phyloP scores from a whole-genome alignment of 2,329 filamentous ascomycete species.

The Dothideomycetes sp. region DNA sequence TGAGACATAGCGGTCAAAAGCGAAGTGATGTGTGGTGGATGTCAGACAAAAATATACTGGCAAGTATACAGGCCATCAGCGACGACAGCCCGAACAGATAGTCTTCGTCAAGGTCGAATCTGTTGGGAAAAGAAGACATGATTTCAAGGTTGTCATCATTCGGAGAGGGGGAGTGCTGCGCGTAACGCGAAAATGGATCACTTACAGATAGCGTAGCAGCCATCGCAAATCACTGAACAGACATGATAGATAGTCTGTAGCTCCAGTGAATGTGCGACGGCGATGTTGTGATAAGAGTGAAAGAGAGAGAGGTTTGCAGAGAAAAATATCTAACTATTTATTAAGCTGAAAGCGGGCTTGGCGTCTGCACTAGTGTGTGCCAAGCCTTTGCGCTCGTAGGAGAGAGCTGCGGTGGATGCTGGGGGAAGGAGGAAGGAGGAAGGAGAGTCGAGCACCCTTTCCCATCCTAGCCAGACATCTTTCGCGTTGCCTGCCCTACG shows the following conservation, averaged over 20 bases:
- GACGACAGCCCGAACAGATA: conserved; percentile 57
- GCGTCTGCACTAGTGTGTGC: too few species aligned
- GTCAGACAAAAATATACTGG: conserved; percentile 79
- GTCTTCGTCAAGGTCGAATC: conserved; percentile 81
- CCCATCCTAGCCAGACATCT: too few species aligned
- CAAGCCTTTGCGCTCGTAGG: too few species aligned
- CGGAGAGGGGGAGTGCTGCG: conserved; percentile 19
- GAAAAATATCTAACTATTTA: conserved; percentile 4
- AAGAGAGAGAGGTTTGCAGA: background rate
- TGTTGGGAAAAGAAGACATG: conserved; percentile 78
- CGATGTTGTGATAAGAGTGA: background rate
- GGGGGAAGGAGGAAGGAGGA: too few species aligned
- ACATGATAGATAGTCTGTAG: conserved; percentile 6
- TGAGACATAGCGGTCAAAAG: background rate
- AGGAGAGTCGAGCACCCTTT: too few species aligned
- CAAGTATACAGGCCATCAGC: conserved; percentile 72
- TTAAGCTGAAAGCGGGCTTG: too few species aligned
- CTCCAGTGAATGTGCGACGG: conserved; percentile 2
- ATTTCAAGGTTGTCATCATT: conserved; percentile 64
- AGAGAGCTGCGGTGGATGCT: too few species aligned
- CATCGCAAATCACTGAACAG: background rate
- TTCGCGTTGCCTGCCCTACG: too few species aligned
- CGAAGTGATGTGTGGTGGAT: conserved; percentile 18
- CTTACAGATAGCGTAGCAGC: conserved; percentile 5
- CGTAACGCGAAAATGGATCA: conserved; percentile 2